Base-by-base conservation (phyloP, 2,329 filamentous ascomycete species). In the Bipolaris gigantea region DNA sequence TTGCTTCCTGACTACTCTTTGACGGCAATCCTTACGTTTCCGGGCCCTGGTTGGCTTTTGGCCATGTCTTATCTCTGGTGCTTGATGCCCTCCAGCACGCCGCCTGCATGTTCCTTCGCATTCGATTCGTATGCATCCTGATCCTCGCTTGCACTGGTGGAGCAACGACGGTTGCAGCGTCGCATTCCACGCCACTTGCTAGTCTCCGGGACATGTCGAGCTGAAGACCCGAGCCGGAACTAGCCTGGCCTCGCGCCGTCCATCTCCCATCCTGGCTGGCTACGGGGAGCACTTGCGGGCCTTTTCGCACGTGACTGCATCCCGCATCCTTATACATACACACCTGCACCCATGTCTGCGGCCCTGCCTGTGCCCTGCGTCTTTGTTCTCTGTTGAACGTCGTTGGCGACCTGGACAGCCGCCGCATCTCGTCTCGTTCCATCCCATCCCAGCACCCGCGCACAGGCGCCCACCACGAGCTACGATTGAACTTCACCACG, bases 121-220 rank as follows among this genome's bases (percentile, higher is more conserved):
- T 36, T 27, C 36, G 33, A 33, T 46, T 18, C 32, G 1, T 19
- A 30, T 36, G 43, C 43, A 46, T n/a, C 18, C 25, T 33, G 32
- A 46, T 23, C 27, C 33, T 36, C 15, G 33, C n/a, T 35, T 36
- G 50, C 48, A 38, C n/a, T 35, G 27, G 50, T 53, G 50, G 50
- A 48, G 44, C 38, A 38, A 48, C 27, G 10, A 49, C 50, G 44
- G 49, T 53, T 48, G 38, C 50, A 53, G 43, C 50, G 44, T 53
- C 44, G 30, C 50, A 53, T 36, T 30, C 45, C 21, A 47, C 32
- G 19, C 33, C 48, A 23, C n/a, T 25, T 32, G 7, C 7, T 30
- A 45, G 41, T 38, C 34, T 36, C 19, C 38, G 40, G 40, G 25
- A 50, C 25, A 40, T 16, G 25, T 51, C 43, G 18, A 41, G 41